Conservation (phyloP, 2,329 filamentous ascomycete species). For the Mariannaea sp. region DNA sequence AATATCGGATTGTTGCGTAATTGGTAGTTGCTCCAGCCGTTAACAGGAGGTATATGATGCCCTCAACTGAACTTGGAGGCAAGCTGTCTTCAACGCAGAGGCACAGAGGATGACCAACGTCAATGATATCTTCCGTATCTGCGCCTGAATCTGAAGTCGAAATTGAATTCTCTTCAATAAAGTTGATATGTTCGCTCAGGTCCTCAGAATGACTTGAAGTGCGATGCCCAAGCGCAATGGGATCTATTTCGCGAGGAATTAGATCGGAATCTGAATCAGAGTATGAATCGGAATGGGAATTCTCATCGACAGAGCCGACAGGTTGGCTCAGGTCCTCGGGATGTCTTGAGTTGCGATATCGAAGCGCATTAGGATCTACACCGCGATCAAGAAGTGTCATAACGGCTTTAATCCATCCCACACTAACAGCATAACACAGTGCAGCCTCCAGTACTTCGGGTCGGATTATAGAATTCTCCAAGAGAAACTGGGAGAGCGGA, state of each 20-base stretch:
- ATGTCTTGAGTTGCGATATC: neutral
- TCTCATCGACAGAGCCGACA: neutral
- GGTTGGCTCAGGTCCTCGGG: neutral
- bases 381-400: constrained; percentile 1
- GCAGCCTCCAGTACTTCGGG: neutral
- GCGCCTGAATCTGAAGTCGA: neutral
- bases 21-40: neutral
- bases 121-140: neutral
- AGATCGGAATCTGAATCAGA: neutral
- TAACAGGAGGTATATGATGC: neutral
- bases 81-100: neutral
- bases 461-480: neutral
- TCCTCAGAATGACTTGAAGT: neutral
- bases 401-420: neutral
- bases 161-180: neutral
- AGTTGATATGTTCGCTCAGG: neutral
- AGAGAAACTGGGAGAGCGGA: neutral
- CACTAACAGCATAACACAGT: neutral
- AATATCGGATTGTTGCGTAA: too few species aligned
- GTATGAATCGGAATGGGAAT: neutral
- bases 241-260: constrained; percentile 1
- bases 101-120: neutral
- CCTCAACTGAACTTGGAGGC: neutral
- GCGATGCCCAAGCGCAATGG: neutral
- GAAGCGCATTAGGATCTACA: constrained; percentile 1